Evolutionary conservation across 805 yeast genomes (phyloP), one percentile per base, ranked within the genome.

Genomic region (Ogataea methylovora): DNA sequence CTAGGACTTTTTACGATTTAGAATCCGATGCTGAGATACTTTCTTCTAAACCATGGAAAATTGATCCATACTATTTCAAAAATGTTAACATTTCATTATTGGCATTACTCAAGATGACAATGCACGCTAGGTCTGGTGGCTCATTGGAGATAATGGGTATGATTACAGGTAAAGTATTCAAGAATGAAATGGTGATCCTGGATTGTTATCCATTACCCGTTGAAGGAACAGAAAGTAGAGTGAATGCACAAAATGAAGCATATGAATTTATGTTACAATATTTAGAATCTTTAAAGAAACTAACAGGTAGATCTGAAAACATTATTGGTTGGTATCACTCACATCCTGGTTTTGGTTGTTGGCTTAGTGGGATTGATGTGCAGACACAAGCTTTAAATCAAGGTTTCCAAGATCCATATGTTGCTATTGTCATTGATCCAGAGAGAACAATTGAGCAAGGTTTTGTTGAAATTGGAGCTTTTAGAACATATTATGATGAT

Each of bases 321-420:
- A 82, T 90, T 16, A 84, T 92, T 12, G 98, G 98, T 8, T 90
- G 98, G 98, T 90, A 92, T 58, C 97, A 69, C 57, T 86, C 90
- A 5, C 98, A 90, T 56, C 98, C 98, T 0, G 95, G 96, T 0
- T 90, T 87, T 56, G 97, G 96, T 13, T 88, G 97, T 55, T 90
- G 97, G 96, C 59, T 90, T 29, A 79, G 92, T 35, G 94, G 92
- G 4, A 86, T 90, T 26, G 97, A 90, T 58, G 94, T 92, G 23
- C 79, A 84, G 29, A 90, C 97, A 0, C 97, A 90, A 53, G 58
- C 66, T 16, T 68, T 86, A 51, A 86, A 88, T 48, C 97, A 87
- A 58, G 76, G 73, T 37, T 86, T 78, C 51, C 96, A 87, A 54
- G 97, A 87, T 48, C 97, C 97, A 1, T 87, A 84, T 51, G 63